Conservation (phyloP, 1,139 yeast genomes). For the Debaryomycetaceae sp. region DNA sequence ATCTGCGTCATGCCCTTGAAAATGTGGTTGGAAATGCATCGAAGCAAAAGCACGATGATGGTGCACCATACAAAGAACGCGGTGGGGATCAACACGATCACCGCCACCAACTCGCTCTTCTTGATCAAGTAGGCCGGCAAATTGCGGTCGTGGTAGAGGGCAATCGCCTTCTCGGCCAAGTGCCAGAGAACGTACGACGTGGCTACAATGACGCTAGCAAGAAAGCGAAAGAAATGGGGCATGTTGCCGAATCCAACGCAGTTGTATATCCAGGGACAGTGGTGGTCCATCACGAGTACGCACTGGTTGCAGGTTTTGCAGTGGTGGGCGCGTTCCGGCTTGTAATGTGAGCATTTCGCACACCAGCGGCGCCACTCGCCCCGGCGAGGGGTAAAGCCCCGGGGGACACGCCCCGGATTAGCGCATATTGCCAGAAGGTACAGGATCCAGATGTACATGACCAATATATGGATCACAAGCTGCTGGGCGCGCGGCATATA, state of each 20-base stretch:
- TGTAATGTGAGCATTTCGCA: slow-evolving; percentile 49
- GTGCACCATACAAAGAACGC: slow-evolving; percentile 50
- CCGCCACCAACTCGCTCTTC: slow-evolving; percentile 42
- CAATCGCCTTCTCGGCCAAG: slow-evolving; percentile 27
- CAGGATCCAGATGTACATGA: slow-evolving; percentile 60
- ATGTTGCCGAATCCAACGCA: slow-evolving; percentile 73
- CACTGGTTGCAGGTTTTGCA: slow-evolving; percentile 56
- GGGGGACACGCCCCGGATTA: slow-evolving; percentile 51
- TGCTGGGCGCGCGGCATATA: slow-evolving; percentile 31
- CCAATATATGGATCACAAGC: slow-evolving; percentile 34
- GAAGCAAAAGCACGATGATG: slow-evolving; percentile 43
- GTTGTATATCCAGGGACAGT: slow-evolving; percentile 77
- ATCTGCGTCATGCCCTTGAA: slow-evolving; percentile 79
- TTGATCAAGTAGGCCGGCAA: slow-evolving; percentile 52
- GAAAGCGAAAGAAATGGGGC: slow-evolving; percentile 76
- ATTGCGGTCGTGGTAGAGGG: slow-evolving; percentile 41
- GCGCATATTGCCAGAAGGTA: slow-evolving; percentile 49
- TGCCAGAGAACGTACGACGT: slow-evolving; percentile 39
- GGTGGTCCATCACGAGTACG: slow-evolving; percentile 76
- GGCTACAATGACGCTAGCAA: slow-evolving; percentile 54
- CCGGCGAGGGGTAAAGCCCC: slow-evolving; percentile 20
- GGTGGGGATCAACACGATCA: slow-evolving; percentile 45
- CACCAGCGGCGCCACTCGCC: slow-evolving; percentile 53
- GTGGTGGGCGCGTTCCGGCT: slow-evolving; percentile 76
- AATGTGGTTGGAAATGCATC: slow-evolving; percentile 49